Evolutionary conservation across 805 yeast genomes (phyloP).

Genomic region (Metschnikowia drakensbergensis): DNA sequence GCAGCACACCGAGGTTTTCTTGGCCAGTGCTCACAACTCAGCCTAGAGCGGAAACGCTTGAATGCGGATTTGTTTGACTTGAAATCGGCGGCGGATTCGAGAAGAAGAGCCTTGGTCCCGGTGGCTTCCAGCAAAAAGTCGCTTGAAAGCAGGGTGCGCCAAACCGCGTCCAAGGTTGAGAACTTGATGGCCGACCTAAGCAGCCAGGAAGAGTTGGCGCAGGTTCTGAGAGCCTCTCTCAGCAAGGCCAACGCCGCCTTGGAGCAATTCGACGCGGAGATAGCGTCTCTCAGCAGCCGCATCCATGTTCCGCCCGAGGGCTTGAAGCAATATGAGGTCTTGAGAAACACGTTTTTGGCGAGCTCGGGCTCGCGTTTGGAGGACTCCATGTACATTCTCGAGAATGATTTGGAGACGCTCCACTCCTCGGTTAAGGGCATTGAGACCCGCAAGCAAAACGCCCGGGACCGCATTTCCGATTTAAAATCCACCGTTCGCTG

Average conservation of each 20-base stretch:
- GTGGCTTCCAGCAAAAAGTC: conserved; percentile 53
- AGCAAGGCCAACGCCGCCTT: conserved; percentile 20
- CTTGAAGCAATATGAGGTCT: conserved; percentile 50
- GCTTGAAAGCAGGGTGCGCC: conserved; percentile 42
- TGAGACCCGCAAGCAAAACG: conserved; percentile 30
- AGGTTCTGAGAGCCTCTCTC: conserved; percentile 21
- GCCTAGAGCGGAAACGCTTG: conserved; percentile 40
- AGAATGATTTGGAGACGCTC: conserved; percentile 44
- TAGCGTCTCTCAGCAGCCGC: conserved; percentile 17
- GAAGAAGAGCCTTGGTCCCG: conserved; percentile 55
- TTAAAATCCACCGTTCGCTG: conserved; percentile 33
- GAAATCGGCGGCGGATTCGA: conserved; percentile 39
- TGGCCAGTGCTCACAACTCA: conserved; percentile 45
- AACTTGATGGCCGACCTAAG: conserved; percentile 50
- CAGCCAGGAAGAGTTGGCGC: conserved; percentile 40
- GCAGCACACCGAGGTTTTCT: conserved; percentile 24
- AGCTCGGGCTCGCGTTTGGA: conserved; percentile 56
- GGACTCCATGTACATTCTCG: conserved; percentile 41
- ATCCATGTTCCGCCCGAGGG: conserved; percentile 46
- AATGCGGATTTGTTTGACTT: conserved; percentile 35
- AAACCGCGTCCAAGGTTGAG: conserved; percentile 44
- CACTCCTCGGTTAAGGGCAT: conserved; percentile 23
- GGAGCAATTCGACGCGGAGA: conserved; percentile 28
- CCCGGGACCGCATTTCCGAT: conserved; percentile 38
- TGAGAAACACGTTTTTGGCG: conserved; percentile 55